Conservation (phyloP, 2,329 filamentous ascomycete species). For the Fusarium equiseti region DNA sequence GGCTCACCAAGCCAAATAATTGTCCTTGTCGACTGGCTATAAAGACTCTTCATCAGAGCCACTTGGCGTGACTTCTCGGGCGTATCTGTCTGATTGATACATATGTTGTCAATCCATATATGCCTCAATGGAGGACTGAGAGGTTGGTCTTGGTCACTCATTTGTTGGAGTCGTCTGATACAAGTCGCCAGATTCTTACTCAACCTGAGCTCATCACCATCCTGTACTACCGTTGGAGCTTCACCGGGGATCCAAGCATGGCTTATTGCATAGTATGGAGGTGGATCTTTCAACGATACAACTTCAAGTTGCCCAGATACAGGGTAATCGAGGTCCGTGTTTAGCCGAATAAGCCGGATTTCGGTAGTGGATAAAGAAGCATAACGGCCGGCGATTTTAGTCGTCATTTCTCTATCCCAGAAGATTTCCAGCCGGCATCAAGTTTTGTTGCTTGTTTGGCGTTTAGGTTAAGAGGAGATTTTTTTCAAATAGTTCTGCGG, state of each 20-base stretch:
- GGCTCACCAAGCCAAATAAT: not conserved
- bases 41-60: not conserved
- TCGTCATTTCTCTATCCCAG: not conserved
- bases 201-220: too few relatives aligned
- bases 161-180: not conserved
- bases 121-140: not conserved
- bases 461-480: too few relatives aligned
- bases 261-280: not conserved
- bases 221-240: too few relatives aligned
- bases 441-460: too few relatives aligned
- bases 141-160: rapidly evolving
- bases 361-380: not conserved
- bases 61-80: not conserved
- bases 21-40: not conserved
- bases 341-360: not conserved
- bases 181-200: not conserved
- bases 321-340: not conserved
- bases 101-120: not conserved
- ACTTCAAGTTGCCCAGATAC: not conserved
- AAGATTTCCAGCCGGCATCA: too few relatives aligned
- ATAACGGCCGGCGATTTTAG: not conserved
- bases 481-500: too few relatives aligned
- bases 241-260: not conserved
- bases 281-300: not conserved
- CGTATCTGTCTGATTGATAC: not conserved